Conservation (phyloP, 2,329 filamentous ascomycete species). For the Geosmithia morbida region DNA sequence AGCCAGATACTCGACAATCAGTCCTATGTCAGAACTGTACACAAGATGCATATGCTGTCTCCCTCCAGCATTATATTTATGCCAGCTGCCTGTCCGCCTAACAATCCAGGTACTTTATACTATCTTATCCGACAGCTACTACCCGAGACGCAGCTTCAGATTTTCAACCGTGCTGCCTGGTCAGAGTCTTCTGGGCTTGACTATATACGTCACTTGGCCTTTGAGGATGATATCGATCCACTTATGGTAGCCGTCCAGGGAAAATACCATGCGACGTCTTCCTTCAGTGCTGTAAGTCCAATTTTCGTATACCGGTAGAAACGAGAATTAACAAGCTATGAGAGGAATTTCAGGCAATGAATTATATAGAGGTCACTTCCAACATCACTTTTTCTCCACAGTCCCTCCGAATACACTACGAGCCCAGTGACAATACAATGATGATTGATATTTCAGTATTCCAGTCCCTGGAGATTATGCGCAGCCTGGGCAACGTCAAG, state of each 20-base stretch:
- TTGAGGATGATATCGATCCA: constrained; percentile 64
- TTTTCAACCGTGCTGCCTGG: constrained; percentile 69
- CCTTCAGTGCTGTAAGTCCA: constrained; percentile 62
- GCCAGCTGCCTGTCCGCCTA: constrained; percentile 48
- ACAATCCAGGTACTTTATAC: constrained; percentile 58
- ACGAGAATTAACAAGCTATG: constrained; percentile 1
- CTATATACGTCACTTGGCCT: constrained; percentile 65
- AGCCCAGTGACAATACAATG: constrained; percentile 84
- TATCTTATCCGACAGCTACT: constrained; percentile 53
- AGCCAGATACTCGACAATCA: constrained; percentile 90
- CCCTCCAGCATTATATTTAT: constrained; percentile 72
- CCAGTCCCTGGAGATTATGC: constrained; percentile 74
- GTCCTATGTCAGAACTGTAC: constrained; percentile 76
- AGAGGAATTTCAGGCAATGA: constrained; percentile 51
- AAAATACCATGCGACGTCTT: constrained; percentile 78
- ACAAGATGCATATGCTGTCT: constrained; percentile 70
- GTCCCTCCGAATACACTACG: constrained; percentile 73
- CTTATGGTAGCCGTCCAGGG: constrained; percentile 66
- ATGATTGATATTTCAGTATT: constrained; percentile 89
- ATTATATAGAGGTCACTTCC: constrained; percentile 62
- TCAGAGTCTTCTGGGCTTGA: constrained; percentile 65
- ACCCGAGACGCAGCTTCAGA: constrained; percentile 14
- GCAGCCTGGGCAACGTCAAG: constrained; percentile 65
- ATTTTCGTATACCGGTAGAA: background rate
- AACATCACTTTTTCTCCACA: constrained; percentile 57